Evolutionary conservation across 2,329 filamentous ascomycete species (phyloP).

Genomic region (Calonectria pteridis): DNA sequence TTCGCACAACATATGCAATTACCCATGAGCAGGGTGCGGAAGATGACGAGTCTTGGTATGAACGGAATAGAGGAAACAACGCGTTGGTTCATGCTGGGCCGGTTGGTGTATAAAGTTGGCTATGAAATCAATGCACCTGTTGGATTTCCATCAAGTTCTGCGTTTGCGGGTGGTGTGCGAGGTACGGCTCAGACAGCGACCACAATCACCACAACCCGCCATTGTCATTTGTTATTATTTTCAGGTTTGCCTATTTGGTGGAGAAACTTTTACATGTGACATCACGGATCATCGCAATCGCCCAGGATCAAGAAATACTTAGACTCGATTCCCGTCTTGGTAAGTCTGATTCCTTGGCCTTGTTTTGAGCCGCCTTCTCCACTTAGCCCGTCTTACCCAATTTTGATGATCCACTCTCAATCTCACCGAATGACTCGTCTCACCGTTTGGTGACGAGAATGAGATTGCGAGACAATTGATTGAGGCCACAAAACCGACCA

Average conservation of each 20-base stretch:
- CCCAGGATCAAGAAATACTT: too few species aligned
- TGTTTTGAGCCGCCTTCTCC: not conserved
- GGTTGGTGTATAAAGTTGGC: not conserved
- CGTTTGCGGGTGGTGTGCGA: too few species aligned
- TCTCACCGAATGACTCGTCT: not conserved
- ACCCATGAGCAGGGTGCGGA: conserved; percentile 4
- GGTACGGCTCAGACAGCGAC: too few species aligned
- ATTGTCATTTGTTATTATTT: too few species aligned
- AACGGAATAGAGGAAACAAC: not conserved
- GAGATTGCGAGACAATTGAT: not conserved
- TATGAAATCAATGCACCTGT: not conserved
- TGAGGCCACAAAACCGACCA: not conserved
- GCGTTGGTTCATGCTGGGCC: not conserved
- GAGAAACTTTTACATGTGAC: too few species aligned
- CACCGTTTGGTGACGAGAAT: not conserved
- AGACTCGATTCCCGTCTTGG: not conserved
- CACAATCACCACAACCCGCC: too few species aligned
- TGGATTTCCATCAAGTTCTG: not conserved
- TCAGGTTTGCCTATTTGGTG: too few species aligned
- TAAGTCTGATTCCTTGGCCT: not conserved
- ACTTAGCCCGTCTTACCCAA: not conserved
- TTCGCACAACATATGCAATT: conserved; percentile 30
- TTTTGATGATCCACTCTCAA: not conserved
- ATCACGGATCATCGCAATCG: too few species aligned
- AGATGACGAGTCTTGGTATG: not conserved